phyloP scores from a whole-genome alignment of 2,329 filamentous ascomycete species.

The Nigrospora sphaerica region DNA sequence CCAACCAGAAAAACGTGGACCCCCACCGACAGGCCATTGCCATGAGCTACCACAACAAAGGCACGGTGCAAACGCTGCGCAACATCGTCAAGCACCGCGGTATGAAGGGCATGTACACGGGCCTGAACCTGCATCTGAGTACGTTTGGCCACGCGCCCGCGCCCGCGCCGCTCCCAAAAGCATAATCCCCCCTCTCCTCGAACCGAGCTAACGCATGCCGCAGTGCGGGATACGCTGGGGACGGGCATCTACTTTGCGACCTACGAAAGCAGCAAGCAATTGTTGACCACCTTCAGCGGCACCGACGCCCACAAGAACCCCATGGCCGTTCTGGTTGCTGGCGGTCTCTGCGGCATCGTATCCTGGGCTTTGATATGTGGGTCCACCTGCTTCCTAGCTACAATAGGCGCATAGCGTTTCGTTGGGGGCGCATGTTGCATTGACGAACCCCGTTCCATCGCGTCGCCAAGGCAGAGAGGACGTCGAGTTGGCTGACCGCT shows the following conservation, averaged over 20 bases:
- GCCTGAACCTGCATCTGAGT: constrained; percentile 73
- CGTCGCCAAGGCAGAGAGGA: not conserved
- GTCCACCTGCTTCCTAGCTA: constrained; percentile 22
- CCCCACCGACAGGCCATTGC: constrained; percentile 52
- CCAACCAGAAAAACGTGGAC: constrained; percentile 42
- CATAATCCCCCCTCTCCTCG: too few relatives aligned
- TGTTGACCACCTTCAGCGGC: constrained; percentile 66
- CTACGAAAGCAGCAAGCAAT: constrained; percentile 79
- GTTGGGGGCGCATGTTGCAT: not conserved
- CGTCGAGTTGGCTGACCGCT: constrained; percentile 1
- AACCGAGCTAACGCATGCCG: constrained; percentile 8
- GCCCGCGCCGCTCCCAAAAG: not conserved
- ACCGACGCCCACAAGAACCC: constrained; percentile 70
- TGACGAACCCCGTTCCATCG: not conserved
- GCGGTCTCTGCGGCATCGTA: constrained; percentile 74
- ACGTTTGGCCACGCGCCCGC: constrained; percentile 25
- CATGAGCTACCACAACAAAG: constrained; percentile 69
- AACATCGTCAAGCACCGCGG: constrained; percentile 73
- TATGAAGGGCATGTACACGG: constrained; percentile 68
- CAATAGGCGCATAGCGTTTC: constrained; percentile 2
- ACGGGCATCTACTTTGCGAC: constrained; percentile 85
- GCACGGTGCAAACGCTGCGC: constrained; percentile 67
- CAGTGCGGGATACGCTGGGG: constrained; percentile 75
- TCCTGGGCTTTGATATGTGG: constrained; percentile 73
- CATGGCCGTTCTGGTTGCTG: constrained; percentile 70